phyloP scores from a whole-genome alignment of 2,329 filamentous ascomycete species.

The Paraconiothyrium sp. region DNA sequence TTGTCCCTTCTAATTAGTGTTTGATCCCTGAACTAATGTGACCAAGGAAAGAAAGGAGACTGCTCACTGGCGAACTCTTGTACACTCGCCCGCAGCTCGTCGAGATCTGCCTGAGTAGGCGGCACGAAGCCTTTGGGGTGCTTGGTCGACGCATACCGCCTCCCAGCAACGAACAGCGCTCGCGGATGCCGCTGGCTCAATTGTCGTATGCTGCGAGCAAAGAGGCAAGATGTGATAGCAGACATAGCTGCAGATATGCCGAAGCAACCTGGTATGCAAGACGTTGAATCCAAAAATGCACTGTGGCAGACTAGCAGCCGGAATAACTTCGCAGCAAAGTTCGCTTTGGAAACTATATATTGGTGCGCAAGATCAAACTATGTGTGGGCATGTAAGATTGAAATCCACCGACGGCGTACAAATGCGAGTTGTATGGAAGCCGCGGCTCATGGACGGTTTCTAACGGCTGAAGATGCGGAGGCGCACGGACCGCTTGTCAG shows the following conservation, averaged over 20 bases:
- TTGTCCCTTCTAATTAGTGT: constrained; percentile 8
- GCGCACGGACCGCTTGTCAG: constrained; percentile 23
- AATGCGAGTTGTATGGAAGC: constrained; percentile 18
- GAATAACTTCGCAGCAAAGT: neutral
- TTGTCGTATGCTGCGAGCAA: constrained; percentile 53
- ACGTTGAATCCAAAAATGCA: constrained; percentile 1
- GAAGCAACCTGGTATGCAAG: neutral
- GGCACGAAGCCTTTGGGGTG: constrained; percentile 73
- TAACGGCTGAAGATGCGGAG: constrained; percentile 16
- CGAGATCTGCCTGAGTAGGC: constrained; percentile 76
- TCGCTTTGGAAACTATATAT: neutral
- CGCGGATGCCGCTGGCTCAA: constrained; percentile 33
- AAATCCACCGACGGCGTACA: constrained; percentile 11
- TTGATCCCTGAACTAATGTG: neutral
- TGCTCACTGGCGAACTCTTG: constrained; percentile 80
- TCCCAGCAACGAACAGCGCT: constrained; percentile 26
- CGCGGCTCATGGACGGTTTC: constrained; percentile 36
- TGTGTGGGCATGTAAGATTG: neutral
- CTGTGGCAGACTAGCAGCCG: constrained; percentile 1
- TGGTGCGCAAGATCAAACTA: neutral
- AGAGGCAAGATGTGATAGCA: constrained; percentile 43
- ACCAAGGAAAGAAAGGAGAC: neutral
- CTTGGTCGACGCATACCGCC: constrained; percentile 69
- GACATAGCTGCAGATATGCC: constrained; percentile 37
- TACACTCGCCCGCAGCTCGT: constrained; percentile 83